Conservation (phyloP, 2,329 filamentous ascomycete genomes). For the Juglanconis oblonga region DNA sequence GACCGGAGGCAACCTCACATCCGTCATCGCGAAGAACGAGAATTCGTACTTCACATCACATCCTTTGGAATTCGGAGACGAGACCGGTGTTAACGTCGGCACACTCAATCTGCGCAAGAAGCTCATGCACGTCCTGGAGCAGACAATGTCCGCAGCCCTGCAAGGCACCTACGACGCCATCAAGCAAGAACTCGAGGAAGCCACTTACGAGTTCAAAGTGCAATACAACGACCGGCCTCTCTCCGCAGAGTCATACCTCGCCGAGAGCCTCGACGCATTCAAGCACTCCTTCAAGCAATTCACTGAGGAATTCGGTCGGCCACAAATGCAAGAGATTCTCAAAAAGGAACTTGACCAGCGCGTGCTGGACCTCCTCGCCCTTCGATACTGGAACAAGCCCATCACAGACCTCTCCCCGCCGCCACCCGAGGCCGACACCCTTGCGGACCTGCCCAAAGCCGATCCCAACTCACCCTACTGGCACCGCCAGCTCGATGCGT, state of each 20-base stretch:
- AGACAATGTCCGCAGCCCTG: constrained; percentile 92
- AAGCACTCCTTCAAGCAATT: constrained; percentile 98
- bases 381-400: constrained; percentile 96
- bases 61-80: constrained; percentile 72
- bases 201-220: constrained; percentile 98
- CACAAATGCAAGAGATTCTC: constrained; percentile 83
- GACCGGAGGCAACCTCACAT: constrained; percentile 68
- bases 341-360: constrained; percentile 94
- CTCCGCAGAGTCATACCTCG: constrained; percentile 93
- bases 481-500: constrained; percentile 91
- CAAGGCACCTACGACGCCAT: constrained; percentile 90
- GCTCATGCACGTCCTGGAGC: constrained; percentile 93
- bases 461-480: constrained; percentile 85
- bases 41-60: constrained; percentile 82
- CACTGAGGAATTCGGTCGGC: constrained; percentile 81
- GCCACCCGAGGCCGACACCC: constrained; percentile 65
- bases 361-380: constrained; percentile 87
- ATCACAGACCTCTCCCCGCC: constrained; percentile 74
- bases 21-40: constrained; percentile 83
- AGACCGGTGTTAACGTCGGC: constrained; percentile 72
- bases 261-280: constrained; percentile 91
- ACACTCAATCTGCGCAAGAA: constrained; percentile 88
- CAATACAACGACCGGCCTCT: constrained; percentile 97
- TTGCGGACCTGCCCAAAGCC: constrained; percentile 78
- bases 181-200: constrained; percentile 90